Evolutionary conservation across 148 eudicot genomes (phyloP).

Genomic region (Rhododendron ovatum): DNA sequence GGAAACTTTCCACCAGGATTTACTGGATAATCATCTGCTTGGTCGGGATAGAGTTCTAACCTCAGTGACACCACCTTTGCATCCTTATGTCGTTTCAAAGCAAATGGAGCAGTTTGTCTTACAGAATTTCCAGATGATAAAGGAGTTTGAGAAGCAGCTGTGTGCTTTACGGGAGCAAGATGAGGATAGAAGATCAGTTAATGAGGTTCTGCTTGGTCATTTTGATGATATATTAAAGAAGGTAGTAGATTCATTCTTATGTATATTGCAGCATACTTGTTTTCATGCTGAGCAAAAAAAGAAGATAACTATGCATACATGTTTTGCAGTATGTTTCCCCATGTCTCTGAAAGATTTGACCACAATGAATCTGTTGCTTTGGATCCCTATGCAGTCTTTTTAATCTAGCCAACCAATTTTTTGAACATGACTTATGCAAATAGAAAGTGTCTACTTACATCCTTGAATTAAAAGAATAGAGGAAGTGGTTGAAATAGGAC

Average conservation of each 20-base stretch:
- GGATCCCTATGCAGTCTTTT: not conserved
- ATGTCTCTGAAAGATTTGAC: not conserved
- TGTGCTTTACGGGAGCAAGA: conserved; percentile 30
- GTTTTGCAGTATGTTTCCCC: not conserved
- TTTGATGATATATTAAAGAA: conserved; percentile 52
- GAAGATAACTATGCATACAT: no score
- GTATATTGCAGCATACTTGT: not conserved
- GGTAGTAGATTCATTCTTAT: conserved; percentile 29
- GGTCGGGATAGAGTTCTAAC: conserved; percentile 35
- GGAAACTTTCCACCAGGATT: conserved; percentile 35
- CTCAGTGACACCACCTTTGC: conserved; percentile 30
- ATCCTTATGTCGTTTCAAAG: conserved; percentile 48
- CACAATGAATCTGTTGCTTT: not conserved
- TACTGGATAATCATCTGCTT: conserved; percentile 61
- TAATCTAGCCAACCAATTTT: not conserved
- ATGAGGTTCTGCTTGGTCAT: conserved; percentile 48
- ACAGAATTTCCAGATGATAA: conserved; percentile 53
- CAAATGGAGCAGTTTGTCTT: conserved; percentile 50
- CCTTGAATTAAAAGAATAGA: not conserved
- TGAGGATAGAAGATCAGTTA: conserved; percentile 41
- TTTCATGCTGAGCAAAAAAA: no score
- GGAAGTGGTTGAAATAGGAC: not conserved
- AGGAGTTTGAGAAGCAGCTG: conserved; percentile 47
- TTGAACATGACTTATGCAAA: not conserved
- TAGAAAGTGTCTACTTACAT: not conserved